These are phyloP conservation scores for Begonia loranthoides DNA, from an alignment of 306 rosid species.

Conservation along the genomic window DNA sequence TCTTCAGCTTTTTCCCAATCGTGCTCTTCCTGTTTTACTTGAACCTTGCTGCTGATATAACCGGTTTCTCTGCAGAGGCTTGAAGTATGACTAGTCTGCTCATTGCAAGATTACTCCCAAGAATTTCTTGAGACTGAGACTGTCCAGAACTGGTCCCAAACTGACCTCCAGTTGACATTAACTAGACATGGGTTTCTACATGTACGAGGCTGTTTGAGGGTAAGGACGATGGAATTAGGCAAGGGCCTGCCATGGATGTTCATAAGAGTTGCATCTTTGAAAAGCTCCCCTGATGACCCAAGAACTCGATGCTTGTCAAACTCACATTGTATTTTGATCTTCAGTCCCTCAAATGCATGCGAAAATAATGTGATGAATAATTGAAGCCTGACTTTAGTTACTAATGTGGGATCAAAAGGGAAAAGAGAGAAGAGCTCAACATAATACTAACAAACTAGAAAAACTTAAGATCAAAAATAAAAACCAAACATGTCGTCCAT, in stretches of 20 bases:
- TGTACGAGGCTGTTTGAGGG: constrained; percentile 90
- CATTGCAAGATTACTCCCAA: constrained; percentile 59
- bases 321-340: too few species aligned
- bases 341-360: too few species aligned
- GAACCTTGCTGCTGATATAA: constrained; percentile 83
- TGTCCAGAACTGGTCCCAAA: constrained; percentile 43
- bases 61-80: constrained; percentile 95
- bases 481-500: too few species aligned
- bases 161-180: constrained; percentile 51
- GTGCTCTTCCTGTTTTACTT: constrained; percentile 68
- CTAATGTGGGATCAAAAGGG: too few species aligned
- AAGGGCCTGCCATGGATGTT: constrained; percentile 49
- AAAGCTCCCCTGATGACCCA: too few species aligned
- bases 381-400: too few species aligned
- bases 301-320: too few species aligned
- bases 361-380: too few species aligned
- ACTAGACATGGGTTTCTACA: constrained; percentile 60
- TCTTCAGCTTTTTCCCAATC: constrained; percentile 61
- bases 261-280: constrained; percentile 49
- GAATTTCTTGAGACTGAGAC: constrained; percentile 58
- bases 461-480: too few species aligned
- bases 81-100: constrained; percentile 47
- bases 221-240: constrained; percentile 65
- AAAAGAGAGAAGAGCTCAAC: too few species aligned
- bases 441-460: too few species aligned